Percentiles rank a stretch among this genome's conserved stretches.
Conservation (phyloP, 345 rosid species). For the Brassica carinata region DNA sequence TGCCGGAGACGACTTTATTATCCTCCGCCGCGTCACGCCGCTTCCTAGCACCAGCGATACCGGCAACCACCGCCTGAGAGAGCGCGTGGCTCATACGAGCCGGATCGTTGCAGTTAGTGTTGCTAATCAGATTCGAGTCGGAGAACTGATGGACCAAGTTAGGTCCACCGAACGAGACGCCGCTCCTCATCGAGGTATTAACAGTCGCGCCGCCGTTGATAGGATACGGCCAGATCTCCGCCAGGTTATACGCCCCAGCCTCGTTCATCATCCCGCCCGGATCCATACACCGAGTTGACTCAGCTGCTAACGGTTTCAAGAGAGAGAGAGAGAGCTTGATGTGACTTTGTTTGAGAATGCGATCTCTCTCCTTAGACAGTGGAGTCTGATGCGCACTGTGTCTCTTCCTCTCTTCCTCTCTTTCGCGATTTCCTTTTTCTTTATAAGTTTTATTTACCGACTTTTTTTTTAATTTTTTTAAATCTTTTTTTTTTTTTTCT, state of each 20-base stretch:
- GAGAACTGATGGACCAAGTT: conserved; percentile 39
- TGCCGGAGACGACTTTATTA: conserved; percentile 48
- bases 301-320: conserved; percentile 21
- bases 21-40: conserved; percentile 47
- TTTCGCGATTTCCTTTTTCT: conserved; percentile 22
- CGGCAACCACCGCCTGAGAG: conserved; percentile 32
- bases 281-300: conserved; percentile 54
- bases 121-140: conserved; percentile 40
- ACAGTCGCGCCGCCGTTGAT: conserved; percentile 42
- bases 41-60: conserved; percentile 47
- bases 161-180: conserved; percentile 43
- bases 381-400: conserved; percentile 53
- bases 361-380: conserved; percentile 61
- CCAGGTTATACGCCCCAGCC: conserved; percentile 46
- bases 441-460: conserved; percentile 1
- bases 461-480: conserved; percentile 6
- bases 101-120: conserved; percentile 37
- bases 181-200: conserved; percentile 40
- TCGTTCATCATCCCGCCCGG: conserved; percentile 66
- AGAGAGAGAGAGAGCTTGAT: conserved; percentile 1
- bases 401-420: conserved; percentile 15
- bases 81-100: conserved; percentile 46
- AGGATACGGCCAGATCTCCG: conserved; percentile 85
- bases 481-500: neutral
- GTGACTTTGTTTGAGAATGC: conserved; percentile 27